A percentile compares a stretch with the other conserved stretches of the same genome.
Conservation (phyloP, 1,139 yeast species). For the Blastobotrys petasosporus region DNA sequence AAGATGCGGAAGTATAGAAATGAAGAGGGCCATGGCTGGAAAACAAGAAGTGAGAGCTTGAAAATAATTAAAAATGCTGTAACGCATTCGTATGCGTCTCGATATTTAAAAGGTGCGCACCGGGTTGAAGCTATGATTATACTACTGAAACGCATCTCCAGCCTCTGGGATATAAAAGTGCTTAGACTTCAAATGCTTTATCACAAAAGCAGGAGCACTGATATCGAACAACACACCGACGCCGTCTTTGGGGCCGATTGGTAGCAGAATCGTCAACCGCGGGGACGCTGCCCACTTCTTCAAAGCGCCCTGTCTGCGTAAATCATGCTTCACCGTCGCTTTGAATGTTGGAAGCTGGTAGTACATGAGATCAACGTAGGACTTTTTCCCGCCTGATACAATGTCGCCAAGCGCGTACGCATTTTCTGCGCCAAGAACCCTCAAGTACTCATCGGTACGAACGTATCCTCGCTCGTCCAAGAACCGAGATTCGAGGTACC, state of each 20-base stretch:
- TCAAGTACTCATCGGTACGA: slow-evolving; percentile 20
- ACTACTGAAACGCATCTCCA: neutral
- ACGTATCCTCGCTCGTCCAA: slow-evolving; percentile 20
- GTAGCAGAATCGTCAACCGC: slow-evolving; percentile 7
- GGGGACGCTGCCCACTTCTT: neutral
- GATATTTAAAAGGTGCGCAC: too few species aligned
- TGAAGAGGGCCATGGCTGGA: too few species aligned
- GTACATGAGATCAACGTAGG: slow-evolving; percentile 18
- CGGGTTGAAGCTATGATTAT: too few species aligned
- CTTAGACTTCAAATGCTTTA: slow-evolving; percentile 16
- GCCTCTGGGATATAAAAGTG: slow-evolving; percentile 19
- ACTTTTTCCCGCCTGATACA: slow-evolving; percentile 14
- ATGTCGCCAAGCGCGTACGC: slow-evolving; percentile 29
- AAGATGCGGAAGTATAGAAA: too few species aligned
- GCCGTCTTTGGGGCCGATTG: slow-evolving; percentile 20
- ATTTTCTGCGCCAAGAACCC: slow-evolving; percentile 20
- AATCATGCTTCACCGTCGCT: slow-evolving; percentile 18
- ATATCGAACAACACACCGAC: slow-evolving; percentile 20
- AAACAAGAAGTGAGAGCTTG: too few species aligned
- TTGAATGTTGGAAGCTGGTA: slow-evolving; percentile 14
- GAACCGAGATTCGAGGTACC: slow-evolving; percentile 18
- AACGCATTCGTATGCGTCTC: too few species aligned
- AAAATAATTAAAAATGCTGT: too few species aligned
- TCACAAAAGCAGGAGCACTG: slow-evolving; percentile 19
- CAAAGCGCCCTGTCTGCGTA: slow-evolving; percentile 4